Evolutionary conservation across 495 filamentous ascomycete genomes (phyloP).

Genomic region (Aspergillus bridgeri): DNA sequence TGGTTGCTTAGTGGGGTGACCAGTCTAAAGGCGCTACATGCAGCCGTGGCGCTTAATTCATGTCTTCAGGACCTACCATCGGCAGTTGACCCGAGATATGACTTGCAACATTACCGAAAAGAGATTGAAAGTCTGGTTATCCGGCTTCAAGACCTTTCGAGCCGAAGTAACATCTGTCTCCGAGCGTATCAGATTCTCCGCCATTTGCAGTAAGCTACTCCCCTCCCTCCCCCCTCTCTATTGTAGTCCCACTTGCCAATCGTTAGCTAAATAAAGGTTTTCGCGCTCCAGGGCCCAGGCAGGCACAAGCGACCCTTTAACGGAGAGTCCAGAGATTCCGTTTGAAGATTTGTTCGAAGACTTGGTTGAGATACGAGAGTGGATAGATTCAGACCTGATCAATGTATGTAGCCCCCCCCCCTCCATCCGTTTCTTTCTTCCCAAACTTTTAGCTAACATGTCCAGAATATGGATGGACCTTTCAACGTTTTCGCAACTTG

Average conservation of each 20-base stretch:
- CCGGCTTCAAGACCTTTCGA: conserved; percentile 6
- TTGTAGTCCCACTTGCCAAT: neutral
- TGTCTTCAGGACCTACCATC: conserved; percentile 8
- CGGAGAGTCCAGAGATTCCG: neutral
- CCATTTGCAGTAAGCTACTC: conserved; percentile 12
- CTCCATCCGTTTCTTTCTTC: neutral
- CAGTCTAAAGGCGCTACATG: conserved; percentile 18
- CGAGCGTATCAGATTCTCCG: conserved; percentile 10
- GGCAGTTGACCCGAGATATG: neutral
- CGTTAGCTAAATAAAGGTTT: neutral
- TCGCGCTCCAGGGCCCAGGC: neutral
- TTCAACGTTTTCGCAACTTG: too few relatives aligned
- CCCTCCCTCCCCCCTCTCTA: too few relatives aligned
- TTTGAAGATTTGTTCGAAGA: neutral
- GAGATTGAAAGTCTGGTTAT: neutral
- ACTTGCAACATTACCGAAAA: neutral
- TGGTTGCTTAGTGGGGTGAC: conserved; percentile 18
- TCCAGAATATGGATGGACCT: too few relatives aligned
- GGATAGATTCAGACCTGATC: neutral
- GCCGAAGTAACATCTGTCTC: conserved; percentile 11
- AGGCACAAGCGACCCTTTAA: neutral
- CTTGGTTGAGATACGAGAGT: neutral
- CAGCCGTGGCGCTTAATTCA: conserved; percentile 18
- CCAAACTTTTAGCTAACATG: too few relatives aligned
- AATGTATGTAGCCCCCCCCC: too few relatives aligned